Percentiles rank a stretch among this genome's conserved stretches.
These are phyloP conservation scores for Lyophyllum decastes DNA, from an alignment of 768 basidiomycete species.

Conservation along the genomic window DNA sequence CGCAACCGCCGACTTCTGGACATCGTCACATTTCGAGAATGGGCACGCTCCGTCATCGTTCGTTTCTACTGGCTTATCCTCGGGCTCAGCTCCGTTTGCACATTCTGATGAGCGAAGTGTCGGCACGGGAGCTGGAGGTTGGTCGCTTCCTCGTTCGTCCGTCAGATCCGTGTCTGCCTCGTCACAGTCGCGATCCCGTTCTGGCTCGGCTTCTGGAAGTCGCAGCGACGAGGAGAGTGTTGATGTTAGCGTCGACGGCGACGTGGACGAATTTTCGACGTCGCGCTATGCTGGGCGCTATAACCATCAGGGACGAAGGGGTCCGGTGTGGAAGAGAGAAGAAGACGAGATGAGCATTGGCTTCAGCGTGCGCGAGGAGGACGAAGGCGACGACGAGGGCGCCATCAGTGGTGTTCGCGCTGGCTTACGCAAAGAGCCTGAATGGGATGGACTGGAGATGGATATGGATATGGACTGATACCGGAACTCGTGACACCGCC, in stretches of 20 bases:
- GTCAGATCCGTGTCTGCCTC: constrained; percentile 43
- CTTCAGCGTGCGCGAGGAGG: constrained; percentile 46
- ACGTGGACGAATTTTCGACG: constrained; percentile 17
- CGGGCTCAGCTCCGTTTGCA: constrained; percentile 6
- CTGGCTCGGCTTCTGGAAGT: constrained; percentile 33
- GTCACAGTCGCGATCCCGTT: constrained; percentile 30
- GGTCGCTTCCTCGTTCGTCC: constrained; percentile 60
- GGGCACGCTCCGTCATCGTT: constrained; percentile 26
- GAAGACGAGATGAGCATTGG: constrained; percentile 42
- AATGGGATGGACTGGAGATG: constrained; percentile 70
- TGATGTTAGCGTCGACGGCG: constrained; percentile 24
- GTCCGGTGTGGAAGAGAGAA: constrained; percentile 38
- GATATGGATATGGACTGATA: constrained; percentile 70
- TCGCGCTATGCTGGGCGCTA: constrained; percentile 20
- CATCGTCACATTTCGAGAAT: constrained; percentile 26
- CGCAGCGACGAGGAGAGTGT: constrained; percentile 31
- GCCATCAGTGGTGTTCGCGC: constrained; percentile 14
- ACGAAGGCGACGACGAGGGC: constrained; percentile 39
- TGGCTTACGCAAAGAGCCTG: constrained; percentile 26
- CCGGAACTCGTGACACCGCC: not conserved
- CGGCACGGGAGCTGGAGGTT: constrained; percentile 33
- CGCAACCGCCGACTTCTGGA: constrained; percentile 32
- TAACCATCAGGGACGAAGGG: constrained; percentile 21
- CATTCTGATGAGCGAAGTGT: constrained; percentile 22
- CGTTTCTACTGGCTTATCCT: constrained; percentile 1